Base-by-base conservation (phyloP, 2,329 filamentous ascomycete species). In the Aspergillus sp. region DNA sequence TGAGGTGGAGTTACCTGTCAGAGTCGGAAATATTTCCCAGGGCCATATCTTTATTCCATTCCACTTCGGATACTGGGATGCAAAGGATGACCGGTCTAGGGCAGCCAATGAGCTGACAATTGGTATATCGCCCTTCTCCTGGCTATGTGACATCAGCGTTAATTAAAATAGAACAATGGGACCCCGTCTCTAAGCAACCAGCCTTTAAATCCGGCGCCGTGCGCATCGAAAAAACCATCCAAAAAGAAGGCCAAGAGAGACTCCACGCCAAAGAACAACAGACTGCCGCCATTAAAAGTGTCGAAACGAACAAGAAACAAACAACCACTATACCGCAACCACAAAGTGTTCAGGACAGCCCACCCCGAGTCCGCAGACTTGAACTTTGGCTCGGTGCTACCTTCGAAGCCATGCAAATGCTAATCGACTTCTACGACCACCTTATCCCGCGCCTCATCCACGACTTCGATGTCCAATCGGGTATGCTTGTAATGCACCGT, bases 21-120 rank as follows among this genome's bases (percentile, higher is more conserved):
- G 47, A n/a, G 52, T 66, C 4, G 65, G 65, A 0, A 48, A 56
- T 3, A 65, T 66, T 7, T 47, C 45, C 9, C 32, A 56, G 17
- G 64, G 66, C 2, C 64, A 69, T 43, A 58, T 62, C 5, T 70
- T 70, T 43, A 65, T 69, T n/a, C 66, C 66, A 2, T 70, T 70
- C 41, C 67, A 70, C 44, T 69, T 65, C 53, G 65, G 65, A 6
- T 69, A 69, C 44, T 70, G 56, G 41, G 67, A 70, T 53, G 51
- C 55, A 7, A 56, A 60, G n/a, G 63, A 64, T 41, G 62, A 57
- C 5, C 41, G 60, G 30, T 60, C 66, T 2, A 49, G 62, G 15
- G 67, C 67, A 6, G 67, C 65, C 0, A 69, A 69, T 51, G 67
- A 70, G 47, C 54, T 70, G 9, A 70, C 68, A 9, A 56, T 59